A percentile compares a stretch with the other conserved stretches of the same genome.
These are phyloP conservation scores for Fusarium sp. DNA, from an alignment of 2,329 filamentous ascomycete genomes.

Conservation along the genomic window DNA sequence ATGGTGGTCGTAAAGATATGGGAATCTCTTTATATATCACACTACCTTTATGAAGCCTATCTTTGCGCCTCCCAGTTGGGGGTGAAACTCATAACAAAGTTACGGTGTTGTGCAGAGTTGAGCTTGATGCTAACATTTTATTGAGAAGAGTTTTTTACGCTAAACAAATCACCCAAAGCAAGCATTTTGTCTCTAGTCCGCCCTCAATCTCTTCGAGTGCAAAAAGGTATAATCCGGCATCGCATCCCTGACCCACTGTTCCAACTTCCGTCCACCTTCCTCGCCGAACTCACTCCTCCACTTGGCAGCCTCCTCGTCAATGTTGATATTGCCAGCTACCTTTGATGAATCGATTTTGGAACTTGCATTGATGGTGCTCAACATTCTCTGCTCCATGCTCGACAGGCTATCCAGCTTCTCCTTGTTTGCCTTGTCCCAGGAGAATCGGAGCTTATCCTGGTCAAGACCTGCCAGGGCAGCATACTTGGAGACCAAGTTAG, in stretches of 20 bases:
- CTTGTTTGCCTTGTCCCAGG: conserved; percentile 15
- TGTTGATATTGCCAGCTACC: conserved; percentile 23
- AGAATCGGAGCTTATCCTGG: conserved; percentile 16
- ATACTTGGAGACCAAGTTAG: conserved; percentile 26
- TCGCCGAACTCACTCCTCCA: conserved; percentile 35
- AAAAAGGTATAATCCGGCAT: conserved; percentile 32
- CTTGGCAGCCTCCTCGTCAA: conserved; percentile 27
- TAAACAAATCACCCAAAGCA: neutral
- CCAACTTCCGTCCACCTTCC: conserved; percentile 19
- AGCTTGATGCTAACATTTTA: neutral
- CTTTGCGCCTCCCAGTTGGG: neutral
- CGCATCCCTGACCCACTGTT: conserved; percentile 28
- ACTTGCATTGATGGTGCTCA: conserved; percentile 32
- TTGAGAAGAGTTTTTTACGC: neutral
- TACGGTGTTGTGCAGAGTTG: neutral
- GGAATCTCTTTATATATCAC: too few species aligned
- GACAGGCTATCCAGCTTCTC: conserved; percentile 6
- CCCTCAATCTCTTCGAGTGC: conserved; percentile 23
- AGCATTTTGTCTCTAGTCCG: neutral
- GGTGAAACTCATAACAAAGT: neutral
- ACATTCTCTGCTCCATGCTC: conserved; percentile 15
- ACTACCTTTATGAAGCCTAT: too few species aligned
- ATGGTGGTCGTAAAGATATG: too few species aligned
- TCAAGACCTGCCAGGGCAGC: conserved; percentile 24
- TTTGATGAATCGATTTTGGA: conserved; percentile 18